Base-by-base conservation (phyloP, 345 rosid species). In the Brassica rapa region DNA sequence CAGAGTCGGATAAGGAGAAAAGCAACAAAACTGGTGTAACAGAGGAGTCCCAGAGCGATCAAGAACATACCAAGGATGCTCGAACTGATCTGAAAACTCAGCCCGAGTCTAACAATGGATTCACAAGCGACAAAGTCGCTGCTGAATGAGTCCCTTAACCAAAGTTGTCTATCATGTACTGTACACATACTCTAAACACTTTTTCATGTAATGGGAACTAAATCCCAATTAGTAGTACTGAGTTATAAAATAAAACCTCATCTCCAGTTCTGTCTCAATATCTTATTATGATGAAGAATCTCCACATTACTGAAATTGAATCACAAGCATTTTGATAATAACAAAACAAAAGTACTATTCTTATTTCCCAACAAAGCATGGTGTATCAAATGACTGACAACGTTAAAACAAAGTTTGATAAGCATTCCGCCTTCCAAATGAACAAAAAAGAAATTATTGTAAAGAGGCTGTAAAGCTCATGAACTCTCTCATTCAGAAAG, bases 21-120 rank as follows among this genome's bases (percentile, higher is more conserved):
- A 5, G 33, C 46, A 73, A 85, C 69, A 78, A 63, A 64, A 66
- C 46, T 25, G 77, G 59, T 49, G 77, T 66, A 23, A 82, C 81
- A 15, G 80, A 76, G 19, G 56, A 49, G 56, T 5, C 19, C 19
- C 56, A 49, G 69, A 82, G 64, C 21, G 68, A 66, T 72, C 63
- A 80, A 2, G 75, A 11, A 1, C 77, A 91, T 55, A 61, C 75
- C 43, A 88, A 85, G 68, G 91, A 87, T 29, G 86, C 72, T 68
- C 85, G 66, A 33, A 86, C 83, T 0, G 91, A 86, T 73, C 51
- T 85, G 63, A 85, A 77, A 77, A 88, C 91, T 27, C 86, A 87
- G 83, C 86, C 92, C 0, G 83, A 86, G 12, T 74, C 86, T 1
- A 77, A 73, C 81, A 81, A 68, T 39, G 82, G 75, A 63, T 77